Conservation (phyloP, 805 yeast genomes). For the Wickerhamiella occidentalis region DNA sequence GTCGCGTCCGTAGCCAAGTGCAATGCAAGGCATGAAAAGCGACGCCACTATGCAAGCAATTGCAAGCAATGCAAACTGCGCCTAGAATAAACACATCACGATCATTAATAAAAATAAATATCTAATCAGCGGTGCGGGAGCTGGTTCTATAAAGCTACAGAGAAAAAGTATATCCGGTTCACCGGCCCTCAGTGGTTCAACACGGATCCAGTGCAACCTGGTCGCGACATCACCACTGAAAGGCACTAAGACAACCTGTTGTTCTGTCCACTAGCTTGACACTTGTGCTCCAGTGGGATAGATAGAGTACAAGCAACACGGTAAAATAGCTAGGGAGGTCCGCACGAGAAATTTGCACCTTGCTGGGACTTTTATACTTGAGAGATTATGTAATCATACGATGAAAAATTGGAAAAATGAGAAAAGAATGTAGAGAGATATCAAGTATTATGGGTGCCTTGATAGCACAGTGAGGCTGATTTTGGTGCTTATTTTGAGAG, state of each 20-base stretch:
- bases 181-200: slow-evolving; percentile 24
- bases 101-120: too few species aligned
- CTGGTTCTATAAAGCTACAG: not conserved
- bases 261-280: slow-evolving; percentile 21
- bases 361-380: not conserved
- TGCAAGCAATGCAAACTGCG: too few species aligned
- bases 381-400: not conserved
- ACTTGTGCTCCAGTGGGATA: slow-evolving; percentile 21
- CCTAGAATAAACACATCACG: too few species aligned
- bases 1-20: too few species aligned
- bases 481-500: too few species aligned
- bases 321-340: slow-evolving; percentile 20
- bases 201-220: slow-evolving; percentile 15
- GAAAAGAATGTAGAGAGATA: too few species aligned
- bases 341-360: slow-evolving; percentile 19
- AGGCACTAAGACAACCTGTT: slow-evolving; percentile 25
- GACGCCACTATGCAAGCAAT: too few species aligned
- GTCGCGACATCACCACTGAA: slow-evolving; percentile 19
- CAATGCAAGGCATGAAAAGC: too few species aligned
- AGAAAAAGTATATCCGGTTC: slow-evolving; percentile 20
- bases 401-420: not conserved
- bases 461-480: too few species aligned
- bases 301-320: slow-evolving; percentile 23
- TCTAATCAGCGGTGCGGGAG: not conserved
- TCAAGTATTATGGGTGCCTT: too few species aligned